Percentiles rank a stretch among this genome's conserved stretches.
phyloP scores from a whole-genome alignment of 2,329 filamentous ascomycete genomes.

The Delphinella strobiligena region DNA sequence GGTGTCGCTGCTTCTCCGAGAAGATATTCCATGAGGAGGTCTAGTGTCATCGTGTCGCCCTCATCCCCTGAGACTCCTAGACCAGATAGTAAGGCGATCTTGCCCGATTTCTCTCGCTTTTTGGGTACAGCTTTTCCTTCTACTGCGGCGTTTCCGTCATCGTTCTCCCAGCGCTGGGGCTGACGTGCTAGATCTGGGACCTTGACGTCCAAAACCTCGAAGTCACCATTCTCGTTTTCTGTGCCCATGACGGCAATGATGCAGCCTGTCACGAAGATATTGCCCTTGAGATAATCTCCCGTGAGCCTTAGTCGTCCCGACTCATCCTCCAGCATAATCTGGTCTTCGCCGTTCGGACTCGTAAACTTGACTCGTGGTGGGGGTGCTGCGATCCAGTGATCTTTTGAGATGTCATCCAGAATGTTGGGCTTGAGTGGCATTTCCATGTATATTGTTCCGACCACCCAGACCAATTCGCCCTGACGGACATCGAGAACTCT shows the following conservation, averaged over 20 bases:
- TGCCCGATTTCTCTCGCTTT: conserved; percentile 41
- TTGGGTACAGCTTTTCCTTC: conserved; percentile 24
- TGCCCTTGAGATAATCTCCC: conserved; percentile 54
- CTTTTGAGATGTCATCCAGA: conserved; percentile 85
- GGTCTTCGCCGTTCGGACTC: conserved; percentile 47
- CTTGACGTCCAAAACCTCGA: conserved; percentile 83
- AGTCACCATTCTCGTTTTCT: conserved; percentile 82
- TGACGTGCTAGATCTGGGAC: conserved; percentile 79
- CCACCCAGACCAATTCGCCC: conserved; percentile 89
- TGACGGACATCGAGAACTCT: conserved; percentile 91
- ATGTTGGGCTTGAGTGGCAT: conserved; percentile 95
- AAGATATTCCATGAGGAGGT: conserved; percentile 74
- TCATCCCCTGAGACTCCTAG: conserved; percentile 69
- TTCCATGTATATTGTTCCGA: conserved; percentile 92
- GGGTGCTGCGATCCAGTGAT: conserved; percentile 83
- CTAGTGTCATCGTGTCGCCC: conserved; percentile 61
- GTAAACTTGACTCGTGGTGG: conserved; percentile 66
- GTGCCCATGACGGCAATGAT: conserved; percentile 92
- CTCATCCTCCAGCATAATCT: conserved; percentile 85
- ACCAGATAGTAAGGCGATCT: conserved; percentile 82
- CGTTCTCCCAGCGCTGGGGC: conserved; percentile 63
- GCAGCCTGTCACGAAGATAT: conserved; percentile 78
- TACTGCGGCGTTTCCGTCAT: conserved; percentile 32
- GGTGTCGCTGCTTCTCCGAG: conserved; percentile 65
- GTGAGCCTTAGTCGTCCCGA: conserved; percentile 75